Conservation (phyloP, 2,329 filamentous ascomycete genomes). For the Sclerotinia spermophila region DNA sequence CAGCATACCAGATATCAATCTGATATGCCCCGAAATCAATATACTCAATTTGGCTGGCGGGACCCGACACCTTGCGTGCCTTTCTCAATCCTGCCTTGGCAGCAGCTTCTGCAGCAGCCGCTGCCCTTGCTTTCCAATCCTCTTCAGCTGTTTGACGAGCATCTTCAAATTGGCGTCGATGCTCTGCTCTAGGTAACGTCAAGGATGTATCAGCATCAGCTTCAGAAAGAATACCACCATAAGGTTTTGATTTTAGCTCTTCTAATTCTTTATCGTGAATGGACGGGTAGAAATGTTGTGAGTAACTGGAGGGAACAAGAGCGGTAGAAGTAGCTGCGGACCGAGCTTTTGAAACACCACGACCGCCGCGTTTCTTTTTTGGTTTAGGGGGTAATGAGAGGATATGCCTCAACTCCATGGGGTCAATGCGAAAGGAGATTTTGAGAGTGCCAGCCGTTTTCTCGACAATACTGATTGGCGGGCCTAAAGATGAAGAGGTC, state of each 20-base stretch:
- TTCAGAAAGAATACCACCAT: constrained; percentile 88
- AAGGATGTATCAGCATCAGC: constrained; percentile 86
- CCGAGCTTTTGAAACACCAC: constrained; percentile 41
- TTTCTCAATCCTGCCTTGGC: constrained; percentile 62
- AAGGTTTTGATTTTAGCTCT: constrained; percentile 87
- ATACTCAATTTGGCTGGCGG: constrained; percentile 95
- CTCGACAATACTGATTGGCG: constrained; percentile 41
- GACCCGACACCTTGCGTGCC: constrained; percentile 72
- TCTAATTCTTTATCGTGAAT: constrained; percentile 88
- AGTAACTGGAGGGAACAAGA: constrained; percentile 28
- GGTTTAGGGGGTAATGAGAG: constrained; percentile 57
- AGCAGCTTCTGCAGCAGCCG: constrained; percentile 63
- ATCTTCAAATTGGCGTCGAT: constrained; percentile 83
- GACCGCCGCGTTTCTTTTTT: constrained; percentile 47
- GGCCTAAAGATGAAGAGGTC: constrained; percentile 41
- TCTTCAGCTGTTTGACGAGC: constrained; percentile 89
- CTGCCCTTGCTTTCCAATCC: constrained; percentile 72
- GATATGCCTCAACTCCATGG: constrained; percentile 57
- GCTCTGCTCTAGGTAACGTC: constrained; percentile 75
- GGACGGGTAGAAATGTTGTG: constrained; percentile 44
- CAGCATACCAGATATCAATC: constrained; percentile 98
- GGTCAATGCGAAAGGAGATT: constrained; percentile 56
- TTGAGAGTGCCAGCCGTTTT: constrained; percentile 42
- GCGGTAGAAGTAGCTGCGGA: constrained; percentile 36
- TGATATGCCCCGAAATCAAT: constrained; percentile 98